Percentiles rank a stretch among this genome's conserved stretches.
These are phyloP conservation scores for Ramaria sp. DNA, from an alignment of 768 basidiomycete genomes.

Conservation along the genomic window DNA sequence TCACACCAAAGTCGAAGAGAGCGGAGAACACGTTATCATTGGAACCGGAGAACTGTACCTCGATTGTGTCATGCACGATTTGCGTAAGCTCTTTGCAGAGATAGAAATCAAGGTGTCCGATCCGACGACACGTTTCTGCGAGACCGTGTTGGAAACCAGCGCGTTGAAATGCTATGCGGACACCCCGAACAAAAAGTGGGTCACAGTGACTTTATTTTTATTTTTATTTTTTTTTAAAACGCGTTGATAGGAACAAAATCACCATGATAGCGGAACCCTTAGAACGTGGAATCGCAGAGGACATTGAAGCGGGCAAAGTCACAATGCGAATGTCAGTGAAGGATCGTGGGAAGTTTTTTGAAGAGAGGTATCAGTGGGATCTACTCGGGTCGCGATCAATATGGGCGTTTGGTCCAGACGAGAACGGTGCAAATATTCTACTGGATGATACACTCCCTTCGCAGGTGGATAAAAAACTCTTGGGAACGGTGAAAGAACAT, in stretches of 20 bases:
- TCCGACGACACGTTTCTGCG: conserved; percentile 96
- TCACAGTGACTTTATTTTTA: conserved; percentile 7
- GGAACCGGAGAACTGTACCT: conserved; percentile 96
- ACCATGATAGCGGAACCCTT: conserved; percentile 99
- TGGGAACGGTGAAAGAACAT: conserved; percentile 84
- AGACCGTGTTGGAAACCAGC: conserved; percentile 95
- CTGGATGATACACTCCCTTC: conserved; percentile 95
- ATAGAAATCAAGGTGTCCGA: conserved; percentile 99
- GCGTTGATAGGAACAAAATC: conserved; percentile 71
- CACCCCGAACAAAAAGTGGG: conserved; percentile 97
- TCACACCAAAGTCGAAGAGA: conserved; percentile 94
- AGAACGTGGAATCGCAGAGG: conserved; percentile 91
- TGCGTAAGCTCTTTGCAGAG: conserved; percentile 86
- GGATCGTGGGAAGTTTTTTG: conserved; percentile 91
- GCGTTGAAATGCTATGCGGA: conserved; percentile 98
- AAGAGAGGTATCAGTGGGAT: conserved; percentile 98
- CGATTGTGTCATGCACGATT: conserved; percentile 94
- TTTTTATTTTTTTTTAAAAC: no score
- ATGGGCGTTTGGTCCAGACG: conserved; percentile 99
- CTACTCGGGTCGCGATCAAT: conserved; percentile 93
- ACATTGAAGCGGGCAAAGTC: conserved; percentile 87
- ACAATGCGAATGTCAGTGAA: conserved; percentile 93
- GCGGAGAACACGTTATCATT: conserved; percentile 92
- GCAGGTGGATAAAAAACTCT: conserved; percentile 90
- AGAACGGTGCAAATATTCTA: conserved; percentile 85